These are phyloP conservation scores for Backusella tarrabulga DNA, from an alignment of 192 early-diverging fungal genomes.

Conservation along the genomic window DNA sequence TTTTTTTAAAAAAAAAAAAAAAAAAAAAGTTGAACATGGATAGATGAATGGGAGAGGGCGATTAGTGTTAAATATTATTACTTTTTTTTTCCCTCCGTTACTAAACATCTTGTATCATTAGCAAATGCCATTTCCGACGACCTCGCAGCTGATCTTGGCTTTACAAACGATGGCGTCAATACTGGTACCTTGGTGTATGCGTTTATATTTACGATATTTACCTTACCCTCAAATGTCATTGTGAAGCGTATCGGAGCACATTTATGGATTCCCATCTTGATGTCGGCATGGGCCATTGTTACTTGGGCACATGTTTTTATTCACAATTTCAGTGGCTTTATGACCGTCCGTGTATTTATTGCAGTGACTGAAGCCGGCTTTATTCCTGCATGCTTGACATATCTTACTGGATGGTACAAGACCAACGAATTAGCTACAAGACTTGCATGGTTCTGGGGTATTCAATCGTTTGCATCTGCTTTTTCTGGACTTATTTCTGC, in stretches of 20 bases:
- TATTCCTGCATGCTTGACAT: slow-evolving; percentile 36
- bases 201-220: slow-evolving; percentile 36
- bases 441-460: slow-evolving; percentile 51
- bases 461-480: slow-evolving; percentile 50
- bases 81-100: neutral
- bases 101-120: neutral
- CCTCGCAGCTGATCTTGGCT: slow-evolving; percentile 38
- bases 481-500: slow-evolving; percentile 55
- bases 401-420: slow-evolving; percentile 54
- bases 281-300: slow-evolving; percentile 27
- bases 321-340: slow-evolving; percentile 32
- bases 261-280: slow-evolving; percentile 52
- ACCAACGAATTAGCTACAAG: slow-evolving; percentile 46
- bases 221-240: slow-evolving; percentile 52
- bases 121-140: slow-evolving; percentile 50
- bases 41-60: neutral
- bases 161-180: slow-evolving; percentile 46
- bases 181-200: slow-evolving; percentile 47
- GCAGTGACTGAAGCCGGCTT: slow-evolving; percentile 54
- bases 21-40: neutral
- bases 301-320: slow-evolving; percentile 24
- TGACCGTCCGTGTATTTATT: slow-evolving; percentile 49
- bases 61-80: neutral
- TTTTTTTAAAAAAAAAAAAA: neutral
- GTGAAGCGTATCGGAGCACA: slow-evolving; percentile 49